Evolutionary conservation across 352 stramenopile species (phyloP).

Genomic region (Globisporangium barbulae): DNA sequence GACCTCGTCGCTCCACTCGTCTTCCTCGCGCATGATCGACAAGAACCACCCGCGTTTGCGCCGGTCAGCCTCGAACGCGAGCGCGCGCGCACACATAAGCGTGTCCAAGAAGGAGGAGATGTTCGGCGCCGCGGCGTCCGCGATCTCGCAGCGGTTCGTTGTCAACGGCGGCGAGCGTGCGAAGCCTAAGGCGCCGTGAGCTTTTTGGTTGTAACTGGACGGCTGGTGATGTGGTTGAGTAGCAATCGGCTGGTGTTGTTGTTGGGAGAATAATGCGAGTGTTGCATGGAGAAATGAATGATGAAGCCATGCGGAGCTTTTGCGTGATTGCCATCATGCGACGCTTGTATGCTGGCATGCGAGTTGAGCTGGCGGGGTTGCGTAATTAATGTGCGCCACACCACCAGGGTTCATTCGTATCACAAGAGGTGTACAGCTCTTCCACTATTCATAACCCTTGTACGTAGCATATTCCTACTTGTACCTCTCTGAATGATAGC

Average conservation of each 20-base stretch:
- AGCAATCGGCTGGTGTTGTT: background rate
- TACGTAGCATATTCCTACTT: too few relatives aligned
- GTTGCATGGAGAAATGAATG: background rate
- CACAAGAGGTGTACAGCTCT: background rate
- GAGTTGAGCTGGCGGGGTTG: background rate
- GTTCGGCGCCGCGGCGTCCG: conserved; percentile 73
- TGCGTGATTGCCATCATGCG: background rate
- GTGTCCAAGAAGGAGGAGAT: conserved; percentile 86
- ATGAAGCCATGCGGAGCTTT: background rate
- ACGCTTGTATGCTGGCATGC: background rate
- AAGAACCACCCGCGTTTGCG: conserved; percentile 32
- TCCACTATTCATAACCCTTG: too few relatives aligned
- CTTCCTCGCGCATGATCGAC: conserved; percentile 28
- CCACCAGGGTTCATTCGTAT: background rate
- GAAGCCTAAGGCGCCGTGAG: conserved; percentile 28
- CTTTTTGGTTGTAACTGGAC: background rate
- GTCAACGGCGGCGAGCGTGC: conserved; percentile 29
- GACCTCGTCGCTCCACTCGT: conserved; percentile 5
- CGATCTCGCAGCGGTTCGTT: conserved; percentile 76
- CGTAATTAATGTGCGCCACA: background rate
- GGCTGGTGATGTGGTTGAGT: background rate
- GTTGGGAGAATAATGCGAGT: background rate
- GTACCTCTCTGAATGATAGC: too few relatives aligned
- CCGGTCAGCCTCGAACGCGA: conserved; percentile 58
- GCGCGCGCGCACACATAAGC: conserved; percentile 55